Percentiles rank a stretch among this genome's conserved stretches.
Evolutionary conservation across 2,329 filamentous ascomycete species (phyloP).

Genomic region (Pyricularia sp.): DNA sequence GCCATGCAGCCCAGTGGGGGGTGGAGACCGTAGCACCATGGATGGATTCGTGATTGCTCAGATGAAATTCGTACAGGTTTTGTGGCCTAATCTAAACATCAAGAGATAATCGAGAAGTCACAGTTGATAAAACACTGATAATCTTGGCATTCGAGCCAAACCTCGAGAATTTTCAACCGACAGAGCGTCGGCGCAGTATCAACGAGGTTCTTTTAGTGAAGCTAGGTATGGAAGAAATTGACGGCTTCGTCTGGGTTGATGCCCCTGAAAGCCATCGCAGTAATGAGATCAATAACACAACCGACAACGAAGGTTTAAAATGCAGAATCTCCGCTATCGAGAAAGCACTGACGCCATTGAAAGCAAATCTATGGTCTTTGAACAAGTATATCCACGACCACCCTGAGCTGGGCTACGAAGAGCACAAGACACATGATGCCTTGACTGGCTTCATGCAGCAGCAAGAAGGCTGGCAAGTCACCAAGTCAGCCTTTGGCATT

Average conservation of each 20-base stretch:
- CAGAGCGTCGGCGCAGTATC: background rate
- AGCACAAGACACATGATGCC: slow-evolving; percentile 34
- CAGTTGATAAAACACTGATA: no score
- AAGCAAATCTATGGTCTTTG: slow-evolving; percentile 23
- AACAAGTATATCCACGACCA: slow-evolving; percentile 39
- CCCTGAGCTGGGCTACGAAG: slow-evolving; percentile 33
- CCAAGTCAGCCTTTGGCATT: slow-evolving; percentile 32
- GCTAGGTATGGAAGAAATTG: background rate
- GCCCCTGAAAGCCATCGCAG: background rate
- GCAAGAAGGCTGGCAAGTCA: slow-evolving; percentile 32
- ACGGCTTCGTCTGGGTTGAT: background rate
- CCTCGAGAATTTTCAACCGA: background rate
- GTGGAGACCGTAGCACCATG: background rate
- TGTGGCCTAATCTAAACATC: no score
- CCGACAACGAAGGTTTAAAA: background rate
- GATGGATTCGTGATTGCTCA: no score
- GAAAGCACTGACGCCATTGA: background rate
- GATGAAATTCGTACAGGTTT: background rate
- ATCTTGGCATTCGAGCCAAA: background rate
- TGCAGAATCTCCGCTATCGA: background rate
- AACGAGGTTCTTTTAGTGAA: background rate
- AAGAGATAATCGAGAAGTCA: no score
- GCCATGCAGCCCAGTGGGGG: no score
- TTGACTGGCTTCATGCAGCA: slow-evolving; percentile 31
- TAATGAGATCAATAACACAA: background rate